Conservation (phyloP, 495 filamentous ascomycete genomes). For the Melanomma pulvis-pyrius region DNA sequence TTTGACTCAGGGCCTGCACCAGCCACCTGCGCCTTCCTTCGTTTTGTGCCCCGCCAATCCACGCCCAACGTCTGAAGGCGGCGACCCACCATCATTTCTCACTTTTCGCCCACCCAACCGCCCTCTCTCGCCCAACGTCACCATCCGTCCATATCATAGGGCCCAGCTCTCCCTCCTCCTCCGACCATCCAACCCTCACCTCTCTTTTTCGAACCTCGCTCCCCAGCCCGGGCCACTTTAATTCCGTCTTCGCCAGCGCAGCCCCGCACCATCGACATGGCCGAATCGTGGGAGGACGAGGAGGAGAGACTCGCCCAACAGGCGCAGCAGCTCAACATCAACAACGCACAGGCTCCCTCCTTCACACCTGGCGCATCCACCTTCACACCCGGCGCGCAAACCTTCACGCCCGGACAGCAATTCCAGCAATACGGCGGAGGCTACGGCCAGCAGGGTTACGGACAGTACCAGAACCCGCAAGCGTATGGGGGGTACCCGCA, state of each 20-base stretch:
- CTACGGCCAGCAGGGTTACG: conserved; percentile 61
- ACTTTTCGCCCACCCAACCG: neutral
- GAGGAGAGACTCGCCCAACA: conserved; percentile 83
- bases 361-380: conserved; percentile 78
- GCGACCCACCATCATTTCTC: neutral
- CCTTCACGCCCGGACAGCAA: conserved; percentile 74
- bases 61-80: neutral
- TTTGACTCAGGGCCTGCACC: conserved; percentile 18
- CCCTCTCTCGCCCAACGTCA: neutral
- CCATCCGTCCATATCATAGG: neutral
- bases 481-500: conserved; percentile 41
- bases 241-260: neutral
- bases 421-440: conserved; percentile 58
- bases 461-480: conserved; percentile 50
- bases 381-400: conserved; percentile 76
- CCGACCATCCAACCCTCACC: neutral
- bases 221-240: neutral
- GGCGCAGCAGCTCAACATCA: conserved; percentile 73
- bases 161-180: neutral
- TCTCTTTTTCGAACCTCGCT: neutral
- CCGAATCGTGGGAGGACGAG: conserved; percentile 93
- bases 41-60: neutral
- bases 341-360: conserved; percentile 52
- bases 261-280: conserved; percentile 61
- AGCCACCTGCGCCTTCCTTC: conserved; percentile 20